phyloP scores from a whole-genome alignment of 805 yeast genomes.

The Metschnikowia colocasiae region DNA sequence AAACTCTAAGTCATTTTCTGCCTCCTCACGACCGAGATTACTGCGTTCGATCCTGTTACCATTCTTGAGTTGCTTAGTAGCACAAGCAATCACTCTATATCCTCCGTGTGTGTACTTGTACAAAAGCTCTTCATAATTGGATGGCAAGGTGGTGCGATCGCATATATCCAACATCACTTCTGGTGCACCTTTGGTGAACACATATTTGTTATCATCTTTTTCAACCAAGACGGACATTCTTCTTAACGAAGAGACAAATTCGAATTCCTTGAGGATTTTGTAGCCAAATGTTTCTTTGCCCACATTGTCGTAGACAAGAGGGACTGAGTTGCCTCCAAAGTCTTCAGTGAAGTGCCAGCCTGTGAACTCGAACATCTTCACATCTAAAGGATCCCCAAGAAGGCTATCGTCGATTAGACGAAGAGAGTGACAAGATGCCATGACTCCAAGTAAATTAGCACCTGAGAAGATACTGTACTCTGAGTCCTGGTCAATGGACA shows the following conservation, averaged over 20 bases:
- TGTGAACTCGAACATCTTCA: conserved; percentile 89
- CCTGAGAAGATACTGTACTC: conserved; percentile 3
- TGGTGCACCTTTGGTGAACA: conserved; percentile 93
- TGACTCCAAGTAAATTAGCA: conserved; percentile 33
- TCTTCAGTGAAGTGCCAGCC: conserved; percentile 75
- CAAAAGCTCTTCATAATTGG: conserved; percentile 65
- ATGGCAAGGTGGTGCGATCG: conserved; percentile 64
- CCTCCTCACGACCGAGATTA: conserved; percentile 52
- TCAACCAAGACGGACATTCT: conserved; percentile 81
- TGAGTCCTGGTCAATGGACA: conserved; percentile 3
- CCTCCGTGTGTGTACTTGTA: conserved; percentile 91
- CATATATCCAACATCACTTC: conserved; percentile 86
- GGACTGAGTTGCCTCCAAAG: conserved; percentile 27
- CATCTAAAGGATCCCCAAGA: conserved; percentile 92
- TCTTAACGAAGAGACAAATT: conserved; percentile 78
- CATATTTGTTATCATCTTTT: conserved; percentile 14
- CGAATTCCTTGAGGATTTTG: conserved; percentile 54
- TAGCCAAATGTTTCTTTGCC: conserved; percentile 23
- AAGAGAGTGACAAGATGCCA: conserved; percentile 86
- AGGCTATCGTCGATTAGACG: conserved; percentile 72
- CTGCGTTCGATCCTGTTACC: conserved; percentile 7
- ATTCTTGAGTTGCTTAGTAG: conserved; percentile 48
- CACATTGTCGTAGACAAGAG: conserved; percentile 17
- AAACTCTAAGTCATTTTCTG: conserved; percentile 69
- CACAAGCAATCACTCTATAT: conserved; percentile 93